Base-by-base conservation (phyloP, 768 basidiomycete genomes). In the Russula vinacea region DNA sequence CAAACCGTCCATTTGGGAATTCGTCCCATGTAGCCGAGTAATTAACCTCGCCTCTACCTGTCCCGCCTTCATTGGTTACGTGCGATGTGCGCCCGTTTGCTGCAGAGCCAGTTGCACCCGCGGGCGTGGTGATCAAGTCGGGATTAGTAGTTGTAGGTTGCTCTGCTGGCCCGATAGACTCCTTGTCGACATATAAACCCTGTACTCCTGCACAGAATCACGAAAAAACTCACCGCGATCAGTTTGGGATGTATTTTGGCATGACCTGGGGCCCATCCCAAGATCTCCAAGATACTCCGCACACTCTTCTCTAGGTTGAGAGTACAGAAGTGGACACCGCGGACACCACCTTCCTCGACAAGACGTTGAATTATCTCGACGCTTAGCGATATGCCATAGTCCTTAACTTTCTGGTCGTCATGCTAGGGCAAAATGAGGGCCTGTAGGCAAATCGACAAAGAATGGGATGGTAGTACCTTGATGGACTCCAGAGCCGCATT, bases 1-100 rank as follows among this genome's bases (percentile, higher is more conserved):
- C 97, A 74, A 98, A 98, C 11, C 97, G 88, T 40, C 97, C 97
- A 73, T 99, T 99, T 8, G 97, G 97, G 73, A 98, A 98, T 71
- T 99, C 97, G 70, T 94, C 92, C 92, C 92, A 94, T 22, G 84
- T 85, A 1, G 87, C 82, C 0, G 89, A 89, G 67, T 88, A 83
- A 70, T 88, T 91, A 8, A 88, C 76, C 67, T 92, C 90, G 7
- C 89, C 90, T 50, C 83, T 81, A 32, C 88, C 86, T 5, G 78
- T 83, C 65, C 89, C 88, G 0, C 72, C 74, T 10, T 86, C 82
- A 3, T 78, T 75, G 10, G 75, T 64, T n/a, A 83, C 78, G 19
- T 81, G 76, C 9, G 76, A 75, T 44, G 82, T 75, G 49, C 93
- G 72, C 56, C n/a, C 78, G 58, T 81, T 77, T 26, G 83, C 81